Percentiles rank a stretch among this genome's conserved stretches.
Conservation (phyloP, 371 early-diverging fungal genomes). For the Mucor saturninus region DNA sequence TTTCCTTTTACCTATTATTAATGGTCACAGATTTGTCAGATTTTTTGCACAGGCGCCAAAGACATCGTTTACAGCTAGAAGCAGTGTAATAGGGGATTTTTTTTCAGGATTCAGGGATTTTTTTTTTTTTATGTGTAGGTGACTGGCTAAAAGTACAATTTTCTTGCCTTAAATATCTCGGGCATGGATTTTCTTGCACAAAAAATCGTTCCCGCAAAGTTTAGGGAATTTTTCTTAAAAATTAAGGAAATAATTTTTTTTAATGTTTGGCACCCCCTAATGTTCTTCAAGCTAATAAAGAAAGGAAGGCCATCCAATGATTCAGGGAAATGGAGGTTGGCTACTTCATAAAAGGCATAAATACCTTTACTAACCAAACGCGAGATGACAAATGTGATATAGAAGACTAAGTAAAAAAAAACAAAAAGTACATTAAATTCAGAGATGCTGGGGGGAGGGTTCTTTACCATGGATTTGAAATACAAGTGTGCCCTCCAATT, state of each 20-base stretch:
- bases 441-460: conserved; percentile 1
- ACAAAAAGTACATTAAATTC: conserved; percentile 3
- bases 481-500: conserved; percentile 23
- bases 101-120: too few species aligned
- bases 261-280: too few species aligned
- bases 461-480: conserved; percentile 25
- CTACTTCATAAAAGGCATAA: conserved; percentile 22
- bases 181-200: too few species aligned
- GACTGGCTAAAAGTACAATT: too few species aligned
- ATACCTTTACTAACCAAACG: conserved; percentile 17
- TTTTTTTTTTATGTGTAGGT: too few species aligned
- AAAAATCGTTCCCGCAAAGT: too few species aligned
- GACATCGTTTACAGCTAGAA: conserved; percentile 10
- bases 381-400: conserved; percentile 17
- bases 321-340: conserved; percentile 23
- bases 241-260: too few species aligned
- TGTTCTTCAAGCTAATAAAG: conserved; percentile 20
- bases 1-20: conserved; percentile 22
- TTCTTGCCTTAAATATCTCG: too few species aligned
- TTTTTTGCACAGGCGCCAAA: conserved; percentile 12
- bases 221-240: too few species aligned
- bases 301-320: conserved; percentile 25
- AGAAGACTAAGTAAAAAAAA: conserved; percentile 14
- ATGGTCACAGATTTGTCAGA: conserved; percentile 17
- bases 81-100: too few species aligned